Conservation (phyloP, 352 stramenopile genomes). For the Phytophthora colocasiae region DNA sequence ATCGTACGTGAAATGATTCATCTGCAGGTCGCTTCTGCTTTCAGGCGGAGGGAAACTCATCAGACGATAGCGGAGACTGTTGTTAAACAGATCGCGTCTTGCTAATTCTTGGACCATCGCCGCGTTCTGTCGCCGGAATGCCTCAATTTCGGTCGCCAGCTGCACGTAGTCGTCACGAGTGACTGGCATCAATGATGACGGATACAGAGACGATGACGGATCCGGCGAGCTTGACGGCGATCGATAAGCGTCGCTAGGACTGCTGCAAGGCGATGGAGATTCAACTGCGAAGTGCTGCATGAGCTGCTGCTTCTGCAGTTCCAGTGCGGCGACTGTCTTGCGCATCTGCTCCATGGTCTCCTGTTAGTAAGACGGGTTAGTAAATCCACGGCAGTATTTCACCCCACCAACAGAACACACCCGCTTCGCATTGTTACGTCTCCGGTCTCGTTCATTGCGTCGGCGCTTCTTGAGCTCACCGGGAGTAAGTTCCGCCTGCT, state of each 20-base stretch:
- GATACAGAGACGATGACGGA: slow-evolving; percentile 5
- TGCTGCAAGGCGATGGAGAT: neutral
- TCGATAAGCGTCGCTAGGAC: neutral
- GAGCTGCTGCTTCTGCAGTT: slow-evolving; percentile 32
- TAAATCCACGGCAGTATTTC: neutral
- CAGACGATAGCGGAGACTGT: slow-evolving; percentile 50
- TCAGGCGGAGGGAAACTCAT: slow-evolving; percentile 19
- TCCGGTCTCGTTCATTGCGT: slow-evolving; percentile 25
- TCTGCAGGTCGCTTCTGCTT: slow-evolving; percentile 7
- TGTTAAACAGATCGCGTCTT: slow-evolving; percentile 51
- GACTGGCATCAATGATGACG: neutral
- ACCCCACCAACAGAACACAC: slow-evolving; percentile 16
- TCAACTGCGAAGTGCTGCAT: slow-evolving; percentile 19
- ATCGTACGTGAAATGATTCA: slow-evolving; percentile 28
- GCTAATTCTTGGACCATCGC: slow-evolving; percentile 38
- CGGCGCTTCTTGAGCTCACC: slow-evolving; percentile 27
- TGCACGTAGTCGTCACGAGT: slow-evolving; percentile 40
- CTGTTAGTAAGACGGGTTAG: slow-evolving; percentile 17
- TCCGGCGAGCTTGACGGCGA: slow-evolving; percentile 6
- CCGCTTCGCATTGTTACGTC: slow-evolving; percentile 40
- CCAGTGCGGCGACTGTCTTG: slow-evolving; percentile 11
- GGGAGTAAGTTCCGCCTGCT: neutral
- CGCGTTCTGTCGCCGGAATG: slow-evolving; percentile 45
- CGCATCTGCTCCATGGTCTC: slow-evolving; percentile 17
- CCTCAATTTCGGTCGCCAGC: slow-evolving; percentile 45